Conservation (phyloP, 139 green algal genomes). For the Asterochloris sp. region DNA sequence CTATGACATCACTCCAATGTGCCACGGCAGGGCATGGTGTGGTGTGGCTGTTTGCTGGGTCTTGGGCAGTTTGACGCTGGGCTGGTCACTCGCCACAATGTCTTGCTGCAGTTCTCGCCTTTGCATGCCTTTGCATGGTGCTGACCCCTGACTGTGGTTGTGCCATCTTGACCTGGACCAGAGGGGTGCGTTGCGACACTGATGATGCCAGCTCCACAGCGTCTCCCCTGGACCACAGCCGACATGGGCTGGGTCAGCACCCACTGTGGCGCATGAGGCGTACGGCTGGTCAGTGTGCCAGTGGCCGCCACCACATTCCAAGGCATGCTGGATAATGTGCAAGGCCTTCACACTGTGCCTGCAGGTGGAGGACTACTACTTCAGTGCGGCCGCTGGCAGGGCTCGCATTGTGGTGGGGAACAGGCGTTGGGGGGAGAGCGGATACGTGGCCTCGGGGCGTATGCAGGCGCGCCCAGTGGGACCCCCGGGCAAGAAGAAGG, state of each 20-base stretch:
- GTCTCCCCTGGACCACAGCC: too few species aligned
- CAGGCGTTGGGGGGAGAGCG: constrained; percentile 66
- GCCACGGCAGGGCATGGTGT: too few species aligned
- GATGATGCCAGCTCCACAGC: too few species aligned
- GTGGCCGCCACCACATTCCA: neutral
- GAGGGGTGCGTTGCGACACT: too few species aligned
- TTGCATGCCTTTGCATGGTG: too few species aligned
- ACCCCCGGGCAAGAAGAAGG: neutral
- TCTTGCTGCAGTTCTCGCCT: too few species aligned
- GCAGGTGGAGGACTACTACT: constrained; percentile 70
- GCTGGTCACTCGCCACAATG: too few species aligned
- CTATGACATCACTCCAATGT: neutral
- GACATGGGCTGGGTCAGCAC: too few species aligned
- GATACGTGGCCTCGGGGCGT: constrained; percentile 21
- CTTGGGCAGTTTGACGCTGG: too few species aligned
- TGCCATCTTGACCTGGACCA: too few species aligned
- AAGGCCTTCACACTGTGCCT: neutral
- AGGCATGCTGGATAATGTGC: neutral
- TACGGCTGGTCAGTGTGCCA: neutral
- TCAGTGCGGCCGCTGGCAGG: constrained; percentile 54
- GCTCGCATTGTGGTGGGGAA: constrained; percentile 75
- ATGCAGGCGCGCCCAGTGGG: constrained; percentile 22
- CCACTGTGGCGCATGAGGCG: neutral
- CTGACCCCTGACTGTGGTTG: too few species aligned
- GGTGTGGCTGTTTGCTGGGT: too few species aligned